These are phyloP conservation scores for Populus hybrid DNA, from an alignment of 441 rosid species.

Conservation along the genomic window DNA sequence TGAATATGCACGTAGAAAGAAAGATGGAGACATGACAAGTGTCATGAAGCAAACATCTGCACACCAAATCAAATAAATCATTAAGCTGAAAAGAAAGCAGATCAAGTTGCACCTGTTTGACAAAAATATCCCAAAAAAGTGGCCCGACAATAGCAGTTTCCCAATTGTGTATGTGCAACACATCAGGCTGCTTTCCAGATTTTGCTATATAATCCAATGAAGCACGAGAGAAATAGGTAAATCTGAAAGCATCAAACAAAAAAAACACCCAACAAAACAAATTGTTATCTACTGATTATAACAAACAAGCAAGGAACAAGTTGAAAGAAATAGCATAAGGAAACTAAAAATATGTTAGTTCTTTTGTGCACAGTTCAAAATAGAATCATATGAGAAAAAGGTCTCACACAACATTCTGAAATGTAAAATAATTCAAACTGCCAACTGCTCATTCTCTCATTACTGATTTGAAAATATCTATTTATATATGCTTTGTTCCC, in stretches of 20 bases:
- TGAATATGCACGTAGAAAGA: neutral
- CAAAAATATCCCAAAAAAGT: conserved; percentile 85
- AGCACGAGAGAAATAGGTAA: conserved; percentile 84
- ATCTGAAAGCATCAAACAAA: conserved; percentile 39
- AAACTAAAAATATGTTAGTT: neutral
- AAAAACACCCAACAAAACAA: conserved; percentile 3
- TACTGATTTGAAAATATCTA: neutral
- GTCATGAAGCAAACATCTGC: neutral
- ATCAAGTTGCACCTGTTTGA: conserved; percentile 47
- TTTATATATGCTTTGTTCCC: too few species aligned
- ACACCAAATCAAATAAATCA: neutral
- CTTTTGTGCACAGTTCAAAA: neutral
- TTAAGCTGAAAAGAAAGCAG: neutral
- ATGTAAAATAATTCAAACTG: neutral
- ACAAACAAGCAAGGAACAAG: conserved; percentile 8
- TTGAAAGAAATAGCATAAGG: conserved; percentile 2
- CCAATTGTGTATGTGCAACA: conserved; percentile 79
- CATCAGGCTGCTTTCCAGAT: conserved; percentile 85
- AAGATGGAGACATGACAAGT: neutral
- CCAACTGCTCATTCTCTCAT: neutral
- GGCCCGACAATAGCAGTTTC: conserved; percentile 87
- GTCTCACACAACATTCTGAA: neutral
- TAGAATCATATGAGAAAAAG: neutral
- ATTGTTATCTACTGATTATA: neutral
- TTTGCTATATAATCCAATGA: conserved; percentile 77